A percentile compares a stretch with the other conserved stretches of the same genome.
Conservation (phyloP, 768 basidiomycete genomes). For the Cyclocybe cylindracea region DNA sequence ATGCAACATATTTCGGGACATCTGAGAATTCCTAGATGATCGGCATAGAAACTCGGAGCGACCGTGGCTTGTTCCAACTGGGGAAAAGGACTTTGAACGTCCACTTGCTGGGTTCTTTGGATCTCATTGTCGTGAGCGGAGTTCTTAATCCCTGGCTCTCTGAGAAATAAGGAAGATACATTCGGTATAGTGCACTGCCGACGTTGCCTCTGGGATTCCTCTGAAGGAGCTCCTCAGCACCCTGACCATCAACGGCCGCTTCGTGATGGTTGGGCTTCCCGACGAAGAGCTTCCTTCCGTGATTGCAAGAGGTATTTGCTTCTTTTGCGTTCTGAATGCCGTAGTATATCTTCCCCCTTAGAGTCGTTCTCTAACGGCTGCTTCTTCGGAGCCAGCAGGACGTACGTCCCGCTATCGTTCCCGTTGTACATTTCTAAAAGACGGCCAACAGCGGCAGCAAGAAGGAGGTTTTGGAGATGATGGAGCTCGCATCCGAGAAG, state of each 20-base stretch:
- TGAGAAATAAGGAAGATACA: neutral
- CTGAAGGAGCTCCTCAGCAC: slow-evolving; percentile 38
- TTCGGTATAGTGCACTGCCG: slow-evolving; percentile 25
- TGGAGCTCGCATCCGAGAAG: slow-evolving; percentile 60
- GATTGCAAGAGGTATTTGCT: slow-evolving; percentile 24
- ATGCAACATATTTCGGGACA: neutral
- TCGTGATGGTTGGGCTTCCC: slow-evolving; percentile 60
- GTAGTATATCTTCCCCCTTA: slow-evolving; percentile 3
- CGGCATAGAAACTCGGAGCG: slow-evolving; percentile 59
- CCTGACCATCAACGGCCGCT: too few relatives aligned
- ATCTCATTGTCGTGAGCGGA: slow-evolving; percentile 46
- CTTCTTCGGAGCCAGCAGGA: slow-evolving; percentile 29
- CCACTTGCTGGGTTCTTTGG: slow-evolving; percentile 39
- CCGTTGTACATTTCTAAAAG: slow-evolving; percentile 17
- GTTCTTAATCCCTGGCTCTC: neutral
- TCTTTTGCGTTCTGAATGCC: slow-evolving; percentile 18
- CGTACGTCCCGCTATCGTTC: slow-evolving; percentile 17
- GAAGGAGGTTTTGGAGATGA: slow-evolving; percentile 57
- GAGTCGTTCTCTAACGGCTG: slow-evolving; percentile 24
- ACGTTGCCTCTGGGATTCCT: slow-evolving; percentile 28
- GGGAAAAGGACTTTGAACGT: slow-evolving; percentile 39
- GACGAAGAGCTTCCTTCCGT: slow-evolving; percentile 46
- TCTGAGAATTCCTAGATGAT: slow-evolving; percentile 34
- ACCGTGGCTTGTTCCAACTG: slow-evolving; percentile 50
- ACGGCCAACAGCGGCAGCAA: slow-evolving; percentile 53